Evolutionary conservation across 2,329 filamentous ascomycete species (phyloP).

Genomic region (Claviceps cyperi): DNA sequence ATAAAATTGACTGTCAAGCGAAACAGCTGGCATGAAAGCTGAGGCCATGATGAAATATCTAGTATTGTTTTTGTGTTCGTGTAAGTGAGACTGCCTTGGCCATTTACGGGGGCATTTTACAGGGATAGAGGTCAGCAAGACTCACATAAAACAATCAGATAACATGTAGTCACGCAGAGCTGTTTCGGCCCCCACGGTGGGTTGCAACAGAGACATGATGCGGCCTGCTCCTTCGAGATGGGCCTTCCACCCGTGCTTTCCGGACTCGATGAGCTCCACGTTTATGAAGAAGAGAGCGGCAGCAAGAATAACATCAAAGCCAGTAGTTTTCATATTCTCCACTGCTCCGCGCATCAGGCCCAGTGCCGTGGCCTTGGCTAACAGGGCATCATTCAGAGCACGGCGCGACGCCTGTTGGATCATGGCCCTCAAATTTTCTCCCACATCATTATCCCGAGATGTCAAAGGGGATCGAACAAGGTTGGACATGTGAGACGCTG

Average conservation of each 20-base stretch:
- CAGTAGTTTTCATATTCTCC: conserved; percentile 21
- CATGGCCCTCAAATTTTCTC: not conserved
- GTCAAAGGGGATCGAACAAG: conserved; percentile 20
- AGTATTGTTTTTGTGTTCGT: conserved; percentile 6
- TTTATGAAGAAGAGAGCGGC: conserved; percentile 36
- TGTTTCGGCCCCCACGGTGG: conserved; percentile 18
- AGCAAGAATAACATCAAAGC: conserved; percentile 27
- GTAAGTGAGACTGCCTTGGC: not conserved
- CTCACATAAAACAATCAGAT: conserved; percentile 33
- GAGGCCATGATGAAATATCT: conserved; percentile 32
- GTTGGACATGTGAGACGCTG: conserved; percentile 33
- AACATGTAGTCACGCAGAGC: conserved; percentile 29
- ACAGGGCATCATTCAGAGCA: conserved; percentile 28
- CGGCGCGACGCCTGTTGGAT: conserved; percentile 10
- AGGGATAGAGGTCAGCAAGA: not conserved
- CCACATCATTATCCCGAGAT: not conserved
- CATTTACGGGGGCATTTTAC: not conserved
- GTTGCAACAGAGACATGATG: conserved; percentile 27
- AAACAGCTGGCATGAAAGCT: conserved; percentile 23
- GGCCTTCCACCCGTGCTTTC: conserved; percentile 31
- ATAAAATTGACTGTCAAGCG: conserved; percentile 16
- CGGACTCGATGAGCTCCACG: conserved; percentile 34
- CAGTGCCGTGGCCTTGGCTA: conserved; percentile 31
- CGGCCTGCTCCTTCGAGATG: conserved; percentile 31
- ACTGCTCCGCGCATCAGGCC: conserved; percentile 26